Evolutionary conservation across 179 eudicot genomes (phyloP).

Genomic region (Corrigiola litoralis): DNA sequence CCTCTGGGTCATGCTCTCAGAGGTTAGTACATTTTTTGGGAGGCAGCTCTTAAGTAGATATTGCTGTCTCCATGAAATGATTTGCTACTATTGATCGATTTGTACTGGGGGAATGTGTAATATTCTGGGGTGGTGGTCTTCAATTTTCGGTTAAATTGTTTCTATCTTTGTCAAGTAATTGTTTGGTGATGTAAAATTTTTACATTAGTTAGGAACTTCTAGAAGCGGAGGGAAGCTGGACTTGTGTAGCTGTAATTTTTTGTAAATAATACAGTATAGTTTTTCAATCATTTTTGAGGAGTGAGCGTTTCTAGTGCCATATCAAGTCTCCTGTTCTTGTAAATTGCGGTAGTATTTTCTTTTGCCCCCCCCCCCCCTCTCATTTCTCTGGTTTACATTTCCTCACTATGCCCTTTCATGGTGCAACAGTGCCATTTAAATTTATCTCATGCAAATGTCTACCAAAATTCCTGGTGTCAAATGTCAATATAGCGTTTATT

Average conservation of each 20-base stretch:
- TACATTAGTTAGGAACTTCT: slow-evolving; percentile 1
- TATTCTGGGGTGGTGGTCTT: slow-evolving; percentile 25
- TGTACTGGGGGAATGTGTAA: slow-evolving; percentile 26
- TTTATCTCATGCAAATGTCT: no score
- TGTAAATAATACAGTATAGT: slow-evolving; percentile 26
- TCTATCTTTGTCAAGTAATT: background rate
- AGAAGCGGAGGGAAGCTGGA: slow-evolving; percentile 10
- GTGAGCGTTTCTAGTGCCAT: slow-evolving; percentile 13
- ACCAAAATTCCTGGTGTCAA: no score
- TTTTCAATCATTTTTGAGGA: slow-evolving; percentile 9
- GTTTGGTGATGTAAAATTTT: slow-evolving; percentile 20
- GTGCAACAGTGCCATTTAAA: no score
- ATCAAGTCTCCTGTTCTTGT: no score
- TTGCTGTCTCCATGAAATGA: slow-evolving; percentile 21
- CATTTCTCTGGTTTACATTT: no score
- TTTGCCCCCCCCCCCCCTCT: no score
- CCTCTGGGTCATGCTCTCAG: slow-evolving; percentile 22
- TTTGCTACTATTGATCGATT: slow-evolving; percentile 14
- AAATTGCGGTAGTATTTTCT: no score
- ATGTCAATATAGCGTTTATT: no score
- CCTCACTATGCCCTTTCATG: no score
- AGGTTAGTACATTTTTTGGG: slow-evolving; percentile 20
- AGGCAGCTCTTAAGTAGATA: slow-evolving; percentile 15
- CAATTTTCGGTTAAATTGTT: background rate
- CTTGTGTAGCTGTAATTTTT: slow-evolving; percentile 25